A percentile compares a stretch with the other conserved stretches of the same genome.
Evolutionary conservation across 257 asterid species (phyloP).

Genomic region (Mentha longifolia): DNA sequence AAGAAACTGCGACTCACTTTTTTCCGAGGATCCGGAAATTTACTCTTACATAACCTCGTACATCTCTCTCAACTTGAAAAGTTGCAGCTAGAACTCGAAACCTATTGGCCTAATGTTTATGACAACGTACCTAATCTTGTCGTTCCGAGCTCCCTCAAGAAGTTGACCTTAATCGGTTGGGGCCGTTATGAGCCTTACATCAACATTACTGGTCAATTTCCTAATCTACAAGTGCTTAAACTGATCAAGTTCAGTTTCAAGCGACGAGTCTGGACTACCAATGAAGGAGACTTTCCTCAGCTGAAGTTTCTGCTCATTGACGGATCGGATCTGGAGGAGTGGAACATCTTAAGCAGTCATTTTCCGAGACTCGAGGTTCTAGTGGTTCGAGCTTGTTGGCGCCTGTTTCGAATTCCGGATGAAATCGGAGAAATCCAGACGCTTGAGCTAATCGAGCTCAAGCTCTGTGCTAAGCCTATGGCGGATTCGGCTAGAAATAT

Average conservation of each 20-base stretch:
- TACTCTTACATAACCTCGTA: background rate
- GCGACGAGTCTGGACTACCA: no score
- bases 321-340: background rate
- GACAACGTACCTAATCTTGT: background rate
- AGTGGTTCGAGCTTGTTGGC: background rate
- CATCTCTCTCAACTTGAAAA: constrained; percentile 17
- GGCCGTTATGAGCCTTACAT: no score
- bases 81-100: background rate
- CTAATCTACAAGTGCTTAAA: constrained; percentile 30
- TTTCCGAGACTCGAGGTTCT: constrained; percentile 19
- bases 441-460: constrained; percentile 14
- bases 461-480: background rate
- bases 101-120: background rate
- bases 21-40: background rate
- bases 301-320: constrained; percentile 7
- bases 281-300: background rate
- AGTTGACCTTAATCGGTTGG: constrained; percentile 25
- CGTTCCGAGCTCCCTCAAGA: constrained; percentile 12
- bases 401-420: background rate
- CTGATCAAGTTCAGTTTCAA: no score
- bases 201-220: constrained; percentile 17
- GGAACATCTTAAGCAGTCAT: constrained; percentile 7
- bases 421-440: background rate
- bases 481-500: background rate
- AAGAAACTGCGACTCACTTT: background rate